Evolutionary conservation across 176 grass and related monocot species (phyloP).

Genomic region (Avena insularis): DNA sequence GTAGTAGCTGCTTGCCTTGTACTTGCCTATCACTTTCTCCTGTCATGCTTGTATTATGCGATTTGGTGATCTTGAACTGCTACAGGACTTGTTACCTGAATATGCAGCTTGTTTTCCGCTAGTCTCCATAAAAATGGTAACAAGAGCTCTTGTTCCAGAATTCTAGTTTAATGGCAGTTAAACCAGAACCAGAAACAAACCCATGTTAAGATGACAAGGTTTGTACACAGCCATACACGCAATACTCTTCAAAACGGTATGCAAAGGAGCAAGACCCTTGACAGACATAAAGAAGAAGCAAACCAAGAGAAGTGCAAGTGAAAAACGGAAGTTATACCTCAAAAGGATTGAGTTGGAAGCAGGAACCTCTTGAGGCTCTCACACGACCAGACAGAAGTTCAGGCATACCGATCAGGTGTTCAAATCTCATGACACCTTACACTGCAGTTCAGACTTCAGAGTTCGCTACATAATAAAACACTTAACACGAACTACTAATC

Average conservation of each 20-base stretch:
- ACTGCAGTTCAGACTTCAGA: slow-evolving; percentile 28
- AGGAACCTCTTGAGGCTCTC: slow-evolving; percentile 34
- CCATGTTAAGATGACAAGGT: background rate
- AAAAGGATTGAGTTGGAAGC: slow-evolving; percentile 8
- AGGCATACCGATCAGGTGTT: slow-evolving; percentile 28
- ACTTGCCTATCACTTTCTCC: slow-evolving; percentile 48
- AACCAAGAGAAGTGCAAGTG: background rate
- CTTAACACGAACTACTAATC: slow-evolving; percentile 46
- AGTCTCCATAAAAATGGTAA: background rate
- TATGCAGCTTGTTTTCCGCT: background rate
- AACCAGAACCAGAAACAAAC: background rate
- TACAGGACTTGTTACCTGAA: background rate
- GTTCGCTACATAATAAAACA: slow-evolving; percentile 36
- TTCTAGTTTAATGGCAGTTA: background rate
- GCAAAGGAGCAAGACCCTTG: background rate
- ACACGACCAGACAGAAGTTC: slow-evolving; percentile 23
- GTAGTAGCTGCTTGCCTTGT: slow-evolving; percentile 49
- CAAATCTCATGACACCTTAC: slow-evolving; percentile 32
- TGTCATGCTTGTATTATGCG: slow-evolving; percentile 24
- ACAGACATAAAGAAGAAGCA: background rate
- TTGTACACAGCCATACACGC: background rate
- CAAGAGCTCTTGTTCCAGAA: background rate
- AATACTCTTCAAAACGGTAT: background rate
- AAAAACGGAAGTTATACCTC: slow-evolving; percentile 32
- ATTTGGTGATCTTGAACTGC: slow-evolving; percentile 18